Evolutionary conservation across 345 rosid genomes (phyloP), one percentile per base, ranked within the genome.

Genomic region (Linum lewisii): DNA sequence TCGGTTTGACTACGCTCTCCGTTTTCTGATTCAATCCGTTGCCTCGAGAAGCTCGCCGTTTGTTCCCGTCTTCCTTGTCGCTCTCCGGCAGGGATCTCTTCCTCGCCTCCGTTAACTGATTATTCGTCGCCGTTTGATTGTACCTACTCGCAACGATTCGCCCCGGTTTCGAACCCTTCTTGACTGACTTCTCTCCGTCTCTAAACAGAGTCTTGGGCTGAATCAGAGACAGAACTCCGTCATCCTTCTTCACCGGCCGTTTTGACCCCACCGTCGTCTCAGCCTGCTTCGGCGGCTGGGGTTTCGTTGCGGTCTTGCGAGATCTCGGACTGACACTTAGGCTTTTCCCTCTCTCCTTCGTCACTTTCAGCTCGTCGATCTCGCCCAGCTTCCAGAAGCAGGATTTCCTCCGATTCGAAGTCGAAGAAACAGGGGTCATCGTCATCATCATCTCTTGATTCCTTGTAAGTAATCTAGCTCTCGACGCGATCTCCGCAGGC

Each of bases 361-460:
- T 80, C 23, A 63, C 78, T 69, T 78, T 85, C 24, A 73, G 70
- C 76, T 93, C 95, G 38, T 87, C 92, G 26, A 89, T 81, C 3
- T 85, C 92, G 51, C 81, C 82, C 19, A 89, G 85, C 76, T 87
- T 89, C 69, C 85, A 89, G 69, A 93, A 89, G 73, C 97, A 93
- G 4, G 97, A 89, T 62, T 85, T 85, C 25, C 99, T 78, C 10
- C 97, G 82, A 64, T 62, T 84, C 82, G 80, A 84, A 60, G 76
- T 77, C 6, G 94, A 78, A 60, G 79, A 68, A 2, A 95, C 90
- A 38, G 98, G 83, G 59, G 58, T 52, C n/a, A 77, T 71, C 50
- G 34, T 29, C 34, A 29, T 29, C 34, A 29, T 29, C 34, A n/a
- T n/a, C n/a, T 76, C 88, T 9, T 73, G 70, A 68, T 73, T 87